These are phyloP conservation scores for Colletotrichum melonis DNA, from an alignment of 2,329 filamentous ascomycete genomes.

Conservation along the genomic window DNA sequence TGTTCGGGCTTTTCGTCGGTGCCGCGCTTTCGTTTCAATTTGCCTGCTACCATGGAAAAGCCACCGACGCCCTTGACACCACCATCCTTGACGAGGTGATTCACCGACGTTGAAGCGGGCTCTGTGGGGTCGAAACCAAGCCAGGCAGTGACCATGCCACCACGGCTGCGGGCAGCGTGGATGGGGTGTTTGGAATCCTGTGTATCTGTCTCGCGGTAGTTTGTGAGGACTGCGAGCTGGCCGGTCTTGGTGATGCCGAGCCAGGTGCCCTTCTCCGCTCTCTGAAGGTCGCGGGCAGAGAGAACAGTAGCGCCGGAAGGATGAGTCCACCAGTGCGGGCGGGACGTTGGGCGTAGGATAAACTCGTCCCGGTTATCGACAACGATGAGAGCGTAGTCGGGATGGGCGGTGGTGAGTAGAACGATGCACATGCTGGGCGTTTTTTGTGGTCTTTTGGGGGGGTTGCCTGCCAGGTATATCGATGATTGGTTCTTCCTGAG, in stretches of 20 bases:
- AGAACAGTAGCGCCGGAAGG: constrained; percentile 59
- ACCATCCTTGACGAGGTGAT: constrained; percentile 61
- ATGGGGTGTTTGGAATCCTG: constrained; percentile 64
- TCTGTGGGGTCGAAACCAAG: constrained; percentile 61
- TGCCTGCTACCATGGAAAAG: constrained; percentile 75
- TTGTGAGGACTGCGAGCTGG: constrained; percentile 73
- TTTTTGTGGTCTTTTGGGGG: neutral
- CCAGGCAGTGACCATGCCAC: constrained; percentile 74
- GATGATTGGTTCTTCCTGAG: neutral
- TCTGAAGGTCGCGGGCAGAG: constrained; percentile 71
- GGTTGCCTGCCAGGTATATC: neutral
- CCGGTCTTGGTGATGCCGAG: constrained; percentile 71
- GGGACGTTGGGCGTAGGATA: constrained; percentile 72
- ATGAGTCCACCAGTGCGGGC: constrained; percentile 73
- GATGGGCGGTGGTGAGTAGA: constrained; percentile 80
- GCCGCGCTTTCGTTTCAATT: constrained; percentile 54
- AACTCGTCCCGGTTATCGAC: constrained; percentile 84
- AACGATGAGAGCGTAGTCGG: constrained; percentile 78
- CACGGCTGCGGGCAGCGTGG: constrained; percentile 67
- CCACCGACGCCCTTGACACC: constrained; percentile 72
- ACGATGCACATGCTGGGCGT: constrained; percentile 77
- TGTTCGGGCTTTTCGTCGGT: constrained; percentile 20
- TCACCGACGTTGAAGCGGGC: constrained; percentile 61
- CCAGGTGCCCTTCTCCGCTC: constrained; percentile 74
- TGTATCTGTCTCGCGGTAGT: constrained; percentile 69